phyloP scores from a whole-genome alignment of 495 filamentous ascomycete genomes.

The Amphirosellinia nigrospora region DNA sequence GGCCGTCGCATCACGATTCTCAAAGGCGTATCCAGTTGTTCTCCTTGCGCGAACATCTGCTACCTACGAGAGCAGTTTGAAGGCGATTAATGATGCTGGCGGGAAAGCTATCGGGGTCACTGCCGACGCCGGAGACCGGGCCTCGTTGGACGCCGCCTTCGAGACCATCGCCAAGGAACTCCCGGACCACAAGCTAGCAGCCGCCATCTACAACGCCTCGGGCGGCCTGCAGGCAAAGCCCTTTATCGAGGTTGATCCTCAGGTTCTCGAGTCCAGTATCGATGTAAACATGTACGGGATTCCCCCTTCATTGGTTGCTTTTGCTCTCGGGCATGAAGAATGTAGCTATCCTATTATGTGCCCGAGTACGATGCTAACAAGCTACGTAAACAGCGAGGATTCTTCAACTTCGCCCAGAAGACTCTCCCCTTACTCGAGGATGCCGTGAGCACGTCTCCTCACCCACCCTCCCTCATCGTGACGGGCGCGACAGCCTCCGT shows the following conservation, averaged over 20 bases:
- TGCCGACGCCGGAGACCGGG: constrained; percentile 70
- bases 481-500: constrained; percentile 86
- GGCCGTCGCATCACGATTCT: constrained; percentile 70
- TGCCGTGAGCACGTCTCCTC: constrained; percentile 50
- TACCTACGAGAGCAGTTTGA: constrained; percentile 70
- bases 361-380: neutral
- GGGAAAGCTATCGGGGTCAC: constrained; percentile 79
- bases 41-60: constrained; percentile 73
- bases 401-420: constrained; percentile 77
- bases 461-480: constrained; percentile 83
- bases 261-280: constrained; percentile 64
- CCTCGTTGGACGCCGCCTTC: constrained; percentile 70
- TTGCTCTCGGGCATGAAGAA: neutral
- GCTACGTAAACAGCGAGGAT: constrained; percentile 64
- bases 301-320: neutral
- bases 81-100: constrained; percentile 72
- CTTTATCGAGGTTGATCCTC: constrained; percentile 73
- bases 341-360: neutral
- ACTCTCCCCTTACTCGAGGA: constrained; percentile 72
- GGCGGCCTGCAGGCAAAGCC: constrained; percentile 74
- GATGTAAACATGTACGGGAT: constrained; percentile 64
- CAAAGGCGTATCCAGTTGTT: constrained; percentile 74
- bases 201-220: constrained; percentile 84
- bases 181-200: constrained; percentile 63
- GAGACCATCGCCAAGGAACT: constrained; percentile 66